Conservation (phyloP, 371 early-diverging fungal genomes). For the Lichtheimia ornata region DNA sequence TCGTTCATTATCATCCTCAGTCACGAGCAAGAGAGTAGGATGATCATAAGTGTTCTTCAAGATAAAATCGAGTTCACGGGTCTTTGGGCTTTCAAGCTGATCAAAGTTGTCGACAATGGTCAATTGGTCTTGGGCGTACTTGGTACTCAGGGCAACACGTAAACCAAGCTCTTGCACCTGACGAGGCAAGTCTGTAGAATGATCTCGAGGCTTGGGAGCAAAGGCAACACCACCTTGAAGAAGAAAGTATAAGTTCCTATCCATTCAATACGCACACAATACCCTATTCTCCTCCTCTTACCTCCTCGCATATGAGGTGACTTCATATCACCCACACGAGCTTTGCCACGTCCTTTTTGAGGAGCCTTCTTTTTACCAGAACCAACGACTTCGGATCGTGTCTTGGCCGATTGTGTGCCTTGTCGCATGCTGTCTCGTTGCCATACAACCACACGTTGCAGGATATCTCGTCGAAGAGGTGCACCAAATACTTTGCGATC, state of each 20-base stretch:
- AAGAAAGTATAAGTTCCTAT: neutral
- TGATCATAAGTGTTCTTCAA: conserved; percentile 51
- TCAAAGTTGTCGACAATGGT: conserved; percentile 77
- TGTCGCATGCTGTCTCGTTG: conserved; percentile 80
- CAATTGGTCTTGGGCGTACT: conserved; percentile 89
- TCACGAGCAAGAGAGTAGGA: conserved; percentile 52
- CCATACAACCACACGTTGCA: conserved; percentile 88
- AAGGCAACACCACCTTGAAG: conserved; percentile 80
- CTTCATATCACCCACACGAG: conserved; percentile 83
- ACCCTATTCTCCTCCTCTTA: conserved; percentile 27
- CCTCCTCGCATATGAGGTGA: conserved; percentile 92
- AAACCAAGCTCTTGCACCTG: conserved; percentile 87
- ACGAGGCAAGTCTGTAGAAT: conserved; percentile 78
- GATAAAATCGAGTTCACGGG: conserved; percentile 58
- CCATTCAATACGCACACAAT: too few species aligned
- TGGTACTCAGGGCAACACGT: conserved; percentile 84
- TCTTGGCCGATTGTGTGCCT: conserved; percentile 85
- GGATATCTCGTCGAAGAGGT: conserved; percentile 82
- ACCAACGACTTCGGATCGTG: conserved; percentile 84
- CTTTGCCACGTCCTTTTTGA: conserved; percentile 94
- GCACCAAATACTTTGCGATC: conserved; percentile 78
- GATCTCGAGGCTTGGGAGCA: conserved; percentile 87
- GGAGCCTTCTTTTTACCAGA: conserved; percentile 76
- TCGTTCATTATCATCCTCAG: conserved; percentile 47
- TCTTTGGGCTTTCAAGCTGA: conserved; percentile 55